Percentiles rank a stretch among this genome's conserved stretches.
These are phyloP conservation scores for Reticulascus tulasneorum DNA, from an alignment of 2,329 filamentous ascomycete species.

Conservation along the genomic window DNA sequence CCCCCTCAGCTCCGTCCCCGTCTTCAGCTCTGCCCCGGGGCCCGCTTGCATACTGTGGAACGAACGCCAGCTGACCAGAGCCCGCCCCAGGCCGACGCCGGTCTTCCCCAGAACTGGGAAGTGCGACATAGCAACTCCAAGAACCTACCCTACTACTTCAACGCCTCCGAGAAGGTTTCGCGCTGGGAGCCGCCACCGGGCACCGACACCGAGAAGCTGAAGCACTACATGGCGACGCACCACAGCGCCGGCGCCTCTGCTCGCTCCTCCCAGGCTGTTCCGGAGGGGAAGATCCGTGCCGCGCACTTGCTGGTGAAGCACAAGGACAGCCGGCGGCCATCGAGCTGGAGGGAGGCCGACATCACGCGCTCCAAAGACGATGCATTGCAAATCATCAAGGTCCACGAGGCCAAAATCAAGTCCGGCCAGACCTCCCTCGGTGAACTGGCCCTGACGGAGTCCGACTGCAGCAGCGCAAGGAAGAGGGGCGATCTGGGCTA, in stretches of 20 bases:
- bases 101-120: conserved; percentile 85
- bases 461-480: conserved; percentile 90
- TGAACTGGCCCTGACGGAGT: conserved; percentile 82
- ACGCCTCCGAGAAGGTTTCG: conserved; percentile 78
- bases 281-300: conserved; percentile 83
- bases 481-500: conserved; percentile 94
- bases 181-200: conserved; percentile 90
- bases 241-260: conserved; percentile 60
- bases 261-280: conserved; percentile 32
- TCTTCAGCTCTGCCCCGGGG: conserved; percentile 1
- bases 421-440: conserved; percentile 66
- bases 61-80: background rate
- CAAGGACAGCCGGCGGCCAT: conserved; percentile 77
- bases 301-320: conserved; percentile 96
- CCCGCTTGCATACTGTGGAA: background rate
- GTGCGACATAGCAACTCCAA: conserved; percentile 98
- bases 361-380: conserved; percentile 90
- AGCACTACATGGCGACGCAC: conserved; percentile 86
- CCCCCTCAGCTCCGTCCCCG: background rate
- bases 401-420: conserved; percentile 72
- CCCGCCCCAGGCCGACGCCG: conserved; percentile 65
- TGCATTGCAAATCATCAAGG: conserved; percentile 71
- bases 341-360: conserved; percentile 86
- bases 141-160: conserved; percentile 99
- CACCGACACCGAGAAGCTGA: conserved; percentile 88